These are phyloP conservation scores for Tulasnella sp. DNA, from an alignment of 768 basidiomycete species.

Conservation along the genomic window DNA sequence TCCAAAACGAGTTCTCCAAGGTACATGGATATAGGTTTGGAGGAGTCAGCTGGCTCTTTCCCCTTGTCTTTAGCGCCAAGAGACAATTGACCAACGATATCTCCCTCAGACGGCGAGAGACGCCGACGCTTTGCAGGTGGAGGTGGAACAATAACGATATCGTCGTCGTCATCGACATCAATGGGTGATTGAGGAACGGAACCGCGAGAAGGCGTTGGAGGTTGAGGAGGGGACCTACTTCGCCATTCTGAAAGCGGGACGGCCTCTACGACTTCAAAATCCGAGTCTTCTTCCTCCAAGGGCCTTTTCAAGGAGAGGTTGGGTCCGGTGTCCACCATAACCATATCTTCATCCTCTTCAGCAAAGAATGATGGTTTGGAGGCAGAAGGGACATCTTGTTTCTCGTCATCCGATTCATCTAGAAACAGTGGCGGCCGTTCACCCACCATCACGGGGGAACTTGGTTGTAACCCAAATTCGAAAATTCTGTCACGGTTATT, in stretches of 20 bases:
- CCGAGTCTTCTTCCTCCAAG: conserved; percentile 3
- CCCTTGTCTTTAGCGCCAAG: background rate
- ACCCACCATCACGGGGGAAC: too few species aligned
- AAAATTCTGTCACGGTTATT: too few species aligned
- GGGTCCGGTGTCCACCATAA: background rate
- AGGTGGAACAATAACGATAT: background rate
- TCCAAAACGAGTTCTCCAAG: conserved; percentile 15
- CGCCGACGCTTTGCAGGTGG: conserved; percentile 5
- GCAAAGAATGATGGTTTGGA: conserved; percentile 12
- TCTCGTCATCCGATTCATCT: conserved; percentile 10
- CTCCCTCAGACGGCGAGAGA: background rate
- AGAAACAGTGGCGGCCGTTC: conserved; percentile 12
- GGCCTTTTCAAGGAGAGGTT: background rate
- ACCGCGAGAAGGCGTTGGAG: background rate
- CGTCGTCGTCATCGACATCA: background rate
- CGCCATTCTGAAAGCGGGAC: background rate
- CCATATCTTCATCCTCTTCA: background rate
- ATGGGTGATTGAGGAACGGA: background rate
- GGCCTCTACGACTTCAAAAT: conserved; percentile 1
- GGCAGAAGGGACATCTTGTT: background rate
- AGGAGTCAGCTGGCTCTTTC: background rate
- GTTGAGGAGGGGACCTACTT: background rate
- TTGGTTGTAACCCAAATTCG: too few species aligned
- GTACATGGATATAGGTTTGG: conserved; percentile 3
- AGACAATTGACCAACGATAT: background rate